A percentile compares a stretch with the other conserved stretches of the same genome.
phyloP scores from a whole-genome alignment of 1,284 basidiomycete species.

The Papiliotrema fonsecae region DNA sequence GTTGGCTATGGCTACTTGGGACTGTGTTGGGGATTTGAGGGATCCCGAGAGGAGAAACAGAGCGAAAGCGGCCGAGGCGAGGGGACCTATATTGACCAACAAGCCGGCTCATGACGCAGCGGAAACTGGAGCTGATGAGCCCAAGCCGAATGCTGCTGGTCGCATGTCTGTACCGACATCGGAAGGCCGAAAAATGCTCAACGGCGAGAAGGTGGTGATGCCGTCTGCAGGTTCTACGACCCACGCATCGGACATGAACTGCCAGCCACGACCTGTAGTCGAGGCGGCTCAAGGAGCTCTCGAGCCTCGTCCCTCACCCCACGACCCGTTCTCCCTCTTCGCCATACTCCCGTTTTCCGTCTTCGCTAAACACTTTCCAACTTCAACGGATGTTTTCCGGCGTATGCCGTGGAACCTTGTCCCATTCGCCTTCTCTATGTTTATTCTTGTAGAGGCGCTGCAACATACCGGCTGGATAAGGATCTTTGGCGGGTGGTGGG shows the following conservation, averaged over 20 bases:
- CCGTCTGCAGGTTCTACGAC: too few species aligned
- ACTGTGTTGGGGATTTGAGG: slow-evolving; percentile 48
- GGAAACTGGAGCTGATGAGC: too few species aligned
- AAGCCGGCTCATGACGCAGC: not conserved
- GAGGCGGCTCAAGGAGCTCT: not conserved
- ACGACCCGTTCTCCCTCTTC: slow-evolving; percentile 3
- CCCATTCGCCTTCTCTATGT: slow-evolving; percentile 91
- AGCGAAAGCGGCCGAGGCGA: not conserved
- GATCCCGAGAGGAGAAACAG: not conserved
- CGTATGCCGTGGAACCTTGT: slow-evolving; percentile 54
- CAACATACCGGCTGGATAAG: slow-evolving; percentile 85
- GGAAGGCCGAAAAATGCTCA: too few species aligned
- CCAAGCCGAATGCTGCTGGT: too few species aligned
- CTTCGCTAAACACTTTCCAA: slow-evolving; percentile 59
- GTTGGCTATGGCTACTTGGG: slow-evolving; percentile 62
- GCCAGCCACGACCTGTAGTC: too few species aligned
- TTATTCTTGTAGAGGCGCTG: slow-evolving; percentile 86
- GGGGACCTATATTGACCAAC: not conserved
- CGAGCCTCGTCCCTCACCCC: not conserved
- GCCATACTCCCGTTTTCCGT: slow-evolving; percentile 4
- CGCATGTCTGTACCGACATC: too few species aligned
- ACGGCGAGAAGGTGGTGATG: too few species aligned
- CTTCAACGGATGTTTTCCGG: slow-evolving; percentile 64
- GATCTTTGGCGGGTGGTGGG: slow-evolving; percentile 73
- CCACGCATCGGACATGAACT: too few species aligned